A percentile compares a stretch with the other conserved stretches of the same genome.
These are phyloP conservation scores for Penicillium riverlandense DNA, from an alignment of 495 filamentous ascomycete genomes.

Conservation along the genomic window DNA sequence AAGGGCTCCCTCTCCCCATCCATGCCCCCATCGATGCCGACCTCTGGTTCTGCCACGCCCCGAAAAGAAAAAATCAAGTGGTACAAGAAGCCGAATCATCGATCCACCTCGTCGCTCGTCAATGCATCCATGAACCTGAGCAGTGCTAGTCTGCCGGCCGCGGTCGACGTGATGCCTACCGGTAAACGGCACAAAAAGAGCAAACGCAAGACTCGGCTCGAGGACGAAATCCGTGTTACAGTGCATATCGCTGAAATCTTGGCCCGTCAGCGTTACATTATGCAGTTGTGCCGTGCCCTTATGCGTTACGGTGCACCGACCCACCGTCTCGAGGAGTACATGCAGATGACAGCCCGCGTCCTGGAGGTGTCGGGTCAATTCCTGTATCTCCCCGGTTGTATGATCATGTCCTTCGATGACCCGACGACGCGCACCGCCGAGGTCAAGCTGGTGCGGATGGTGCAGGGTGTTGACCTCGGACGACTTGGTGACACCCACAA, in stretches of 20 bases:
- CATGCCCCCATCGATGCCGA: constrained; percentile 8
- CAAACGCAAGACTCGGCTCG: constrained; percentile 43
- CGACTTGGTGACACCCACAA: constrained; percentile 79
- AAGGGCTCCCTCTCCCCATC: constrained; percentile 17
- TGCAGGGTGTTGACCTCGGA: constrained; percentile 77
- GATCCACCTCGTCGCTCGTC: constrained; percentile 35
- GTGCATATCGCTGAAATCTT: constrained; percentile 85
- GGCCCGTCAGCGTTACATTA: constrained; percentile 75
- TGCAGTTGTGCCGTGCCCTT: constrained; percentile 78
- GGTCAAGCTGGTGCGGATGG: constrained; percentile 75
- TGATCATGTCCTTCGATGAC: constrained; percentile 96
- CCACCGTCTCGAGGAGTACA: constrained; percentile 77
- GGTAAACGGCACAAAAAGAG: constrained; percentile 24
- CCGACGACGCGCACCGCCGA: constrained; percentile 83
- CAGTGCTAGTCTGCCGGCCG: constrained; percentile 22
- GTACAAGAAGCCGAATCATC: constrained; percentile 51
- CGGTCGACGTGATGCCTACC: constrained; percentile 21
- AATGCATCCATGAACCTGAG: constrained; percentile 45
- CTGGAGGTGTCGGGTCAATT: constrained; percentile 88
- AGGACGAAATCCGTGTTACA: constrained; percentile 67
- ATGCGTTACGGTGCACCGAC: constrained; percentile 81
- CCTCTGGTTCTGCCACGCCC: constrained; percentile 52
- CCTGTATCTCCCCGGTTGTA: constrained; percentile 85
- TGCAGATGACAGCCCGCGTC: constrained; percentile 83
- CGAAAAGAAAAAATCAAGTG: constrained; percentile 53